Conservation (phyloP, 768 basidiomycete genomes). For the Pleurotus salmoneostramineus region DNA sequence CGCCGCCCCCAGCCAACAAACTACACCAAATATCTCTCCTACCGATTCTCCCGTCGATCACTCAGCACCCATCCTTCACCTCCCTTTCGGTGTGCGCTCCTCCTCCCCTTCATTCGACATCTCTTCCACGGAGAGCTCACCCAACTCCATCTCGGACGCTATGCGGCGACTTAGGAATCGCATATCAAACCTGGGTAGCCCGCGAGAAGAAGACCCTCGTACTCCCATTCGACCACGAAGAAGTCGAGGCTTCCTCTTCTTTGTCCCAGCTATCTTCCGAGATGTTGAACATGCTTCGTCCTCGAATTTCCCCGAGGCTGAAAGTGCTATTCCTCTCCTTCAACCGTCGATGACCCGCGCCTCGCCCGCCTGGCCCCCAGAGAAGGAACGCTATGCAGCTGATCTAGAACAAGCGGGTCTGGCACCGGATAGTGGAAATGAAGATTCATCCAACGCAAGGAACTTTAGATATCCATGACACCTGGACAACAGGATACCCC, state of each 20-base stretch:
- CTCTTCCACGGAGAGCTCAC: slow-evolving; percentile 30
- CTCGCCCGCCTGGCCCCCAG: slow-evolving; percentile 29
- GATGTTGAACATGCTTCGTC: slow-evolving; percentile 39
- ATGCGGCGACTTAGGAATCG: slow-evolving; percentile 57
- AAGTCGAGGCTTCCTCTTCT: slow-evolving; percentile 68
- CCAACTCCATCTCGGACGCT: slow-evolving; percentile 49
- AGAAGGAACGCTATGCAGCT: slow-evolving; percentile 38
- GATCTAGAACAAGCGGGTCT: slow-evolving; percentile 29
- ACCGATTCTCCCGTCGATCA: slow-evolving; percentile 41
- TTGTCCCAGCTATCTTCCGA: slow-evolving; percentile 78
- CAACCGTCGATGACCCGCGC: background rate
- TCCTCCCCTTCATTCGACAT: slow-evolving; percentile 54
- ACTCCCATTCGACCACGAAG: slow-evolving; percentile 45
- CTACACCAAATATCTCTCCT: slow-evolving; percentile 35
- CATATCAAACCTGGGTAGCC: slow-evolving; percentile 42
- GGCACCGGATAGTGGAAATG: slow-evolving; percentile 8
- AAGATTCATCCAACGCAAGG: background rate
- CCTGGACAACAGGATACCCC: slow-evolving; percentile 1
- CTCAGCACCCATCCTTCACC: slow-evolving; percentile 53
- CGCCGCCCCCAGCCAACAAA: slow-evolving; percentile 42
- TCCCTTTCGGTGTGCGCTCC: slow-evolving; percentile 55
- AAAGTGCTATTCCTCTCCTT: background rate
- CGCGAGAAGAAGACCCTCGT: slow-evolving; percentile 35
- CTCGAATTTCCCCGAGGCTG: slow-evolving; percentile 12
- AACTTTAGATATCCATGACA: background rate